Percentiles rank a stretch among this genome's conserved stretches.
These are phyloP conservation scores for Globisporangium spinosum DNA, from an alignment of 352 stramenopile species.

Conservation along the genomic window DNA sequence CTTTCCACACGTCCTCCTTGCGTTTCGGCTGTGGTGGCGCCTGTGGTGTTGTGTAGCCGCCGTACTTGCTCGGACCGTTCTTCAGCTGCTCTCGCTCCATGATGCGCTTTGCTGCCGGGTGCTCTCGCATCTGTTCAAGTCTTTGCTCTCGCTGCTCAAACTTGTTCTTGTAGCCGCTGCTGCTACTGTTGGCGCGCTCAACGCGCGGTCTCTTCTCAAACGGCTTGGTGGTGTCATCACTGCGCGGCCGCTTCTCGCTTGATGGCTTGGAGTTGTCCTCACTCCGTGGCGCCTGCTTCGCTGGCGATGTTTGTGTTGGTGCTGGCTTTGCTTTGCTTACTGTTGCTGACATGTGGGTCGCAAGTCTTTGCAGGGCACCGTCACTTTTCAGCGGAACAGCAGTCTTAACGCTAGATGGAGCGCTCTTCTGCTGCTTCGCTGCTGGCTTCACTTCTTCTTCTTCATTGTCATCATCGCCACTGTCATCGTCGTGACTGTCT, in stretches of 20 bases:
- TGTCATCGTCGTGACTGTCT: conserved; percentile 23
- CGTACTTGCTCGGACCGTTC: conserved; percentile 2
- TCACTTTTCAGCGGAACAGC: conserved; percentile 8
- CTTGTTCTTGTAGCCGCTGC: neutral
- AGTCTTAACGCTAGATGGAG: neutral
- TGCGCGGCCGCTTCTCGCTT: conserved; percentile 6
- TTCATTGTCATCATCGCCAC: conserved; percentile 19
- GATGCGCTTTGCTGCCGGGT: conserved; percentile 16
- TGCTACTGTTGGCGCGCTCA: neutral
- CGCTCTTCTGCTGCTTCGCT: conserved; percentile 8
- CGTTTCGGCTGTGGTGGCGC: conserved; percentile 22
- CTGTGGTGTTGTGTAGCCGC: neutral
- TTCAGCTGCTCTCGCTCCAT: conserved; percentile 16
- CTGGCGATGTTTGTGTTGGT: conserved; percentile 2
- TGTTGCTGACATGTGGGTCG: conserved; percentile 33
- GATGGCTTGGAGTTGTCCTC: conserved; percentile 5
- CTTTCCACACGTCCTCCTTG: conserved; percentile 21
- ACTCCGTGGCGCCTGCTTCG: neutral
- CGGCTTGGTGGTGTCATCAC: conserved; percentile 1
- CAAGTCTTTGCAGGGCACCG: conserved; percentile 20
- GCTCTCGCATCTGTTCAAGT: conserved; percentile 9
- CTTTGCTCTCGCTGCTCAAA: conserved; percentile 1
- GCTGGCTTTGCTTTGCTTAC: conserved; percentile 4
- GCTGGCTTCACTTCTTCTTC: conserved; percentile 18
- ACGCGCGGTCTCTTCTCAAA: conserved; percentile 15